Evolutionary conservation across 2,329 filamentous ascomycete species (phyloP).

Genomic region (Albifimbria verrucaria): DNA sequence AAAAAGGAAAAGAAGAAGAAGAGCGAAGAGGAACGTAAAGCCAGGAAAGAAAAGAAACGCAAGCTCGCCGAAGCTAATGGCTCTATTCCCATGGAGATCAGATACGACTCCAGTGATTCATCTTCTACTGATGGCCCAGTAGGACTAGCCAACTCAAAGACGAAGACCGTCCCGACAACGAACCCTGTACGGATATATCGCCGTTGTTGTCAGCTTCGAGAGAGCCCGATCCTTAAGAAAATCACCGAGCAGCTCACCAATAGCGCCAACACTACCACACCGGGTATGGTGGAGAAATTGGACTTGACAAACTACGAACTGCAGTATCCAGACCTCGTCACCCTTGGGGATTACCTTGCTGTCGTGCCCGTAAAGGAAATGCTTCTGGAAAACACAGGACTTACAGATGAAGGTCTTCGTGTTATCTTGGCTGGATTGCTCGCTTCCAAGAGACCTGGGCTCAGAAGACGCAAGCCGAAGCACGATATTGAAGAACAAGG

Average conservation of each 20-base stretch:
- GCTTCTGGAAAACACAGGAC: slow-evolving; percentile 79
- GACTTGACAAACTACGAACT: slow-evolving; percentile 84
- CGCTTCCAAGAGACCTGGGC: slow-evolving; percentile 67
- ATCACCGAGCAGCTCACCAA: slow-evolving; percentile 84
- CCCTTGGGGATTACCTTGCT: slow-evolving; percentile 89
- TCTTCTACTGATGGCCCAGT: slow-evolving; percentile 26
- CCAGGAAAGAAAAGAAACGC: slow-evolving; percentile 84
- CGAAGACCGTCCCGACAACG: slow-evolving; percentile 63
- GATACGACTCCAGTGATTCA: slow-evolving; percentile 65
- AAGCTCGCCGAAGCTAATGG: slow-evolving; percentile 85
- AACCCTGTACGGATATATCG: slow-evolving; percentile 92
- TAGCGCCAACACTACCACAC: slow-evolving; percentile 61
- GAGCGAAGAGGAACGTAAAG: slow-evolving; percentile 88
- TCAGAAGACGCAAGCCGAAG: slow-evolving; percentile 46
- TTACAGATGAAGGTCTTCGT: slow-evolving; percentile 82
- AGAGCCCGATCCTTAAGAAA: slow-evolving; percentile 87
- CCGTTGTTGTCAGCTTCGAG: slow-evolving; percentile 88
- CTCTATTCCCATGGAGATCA: slow-evolving; percentile 78
- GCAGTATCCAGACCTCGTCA: slow-evolving; percentile 78
- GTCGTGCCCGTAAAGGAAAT: slow-evolving; percentile 88
- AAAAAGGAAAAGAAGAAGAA: slow-evolving; percentile 97
- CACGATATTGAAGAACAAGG: slow-evolving; percentile 46
- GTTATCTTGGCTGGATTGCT: slow-evolving; percentile 84
- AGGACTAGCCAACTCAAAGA: slow-evolving; percentile 18
- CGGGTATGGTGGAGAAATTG: slow-evolving; percentile 76